Conservation (phyloP, 768 basidiomycete species). For the Pluteus cervinus region DNA sequence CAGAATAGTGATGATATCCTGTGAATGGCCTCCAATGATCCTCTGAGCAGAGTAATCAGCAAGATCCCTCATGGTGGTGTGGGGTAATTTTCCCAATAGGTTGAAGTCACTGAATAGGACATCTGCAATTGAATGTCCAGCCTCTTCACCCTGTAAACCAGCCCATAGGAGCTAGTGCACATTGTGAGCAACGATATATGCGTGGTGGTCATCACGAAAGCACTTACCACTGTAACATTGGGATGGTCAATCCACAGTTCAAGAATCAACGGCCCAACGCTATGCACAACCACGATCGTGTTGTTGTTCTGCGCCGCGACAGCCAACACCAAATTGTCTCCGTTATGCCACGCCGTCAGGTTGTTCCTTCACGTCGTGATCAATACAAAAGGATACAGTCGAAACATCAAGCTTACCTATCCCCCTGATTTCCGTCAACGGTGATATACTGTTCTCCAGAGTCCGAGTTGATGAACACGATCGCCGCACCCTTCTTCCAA, state of each 20-base stretch:
- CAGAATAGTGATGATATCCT: slow-evolving; percentile 42
- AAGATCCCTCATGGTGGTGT: slow-evolving; percentile 61
- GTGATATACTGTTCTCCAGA: slow-evolving; percentile 83
- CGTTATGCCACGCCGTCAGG: slow-evolving; percentile 68
- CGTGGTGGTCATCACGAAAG: slow-evolving; percentile 14
- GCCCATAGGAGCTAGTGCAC: slow-evolving; percentile 55
- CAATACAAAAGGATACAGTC: slow-evolving; percentile 2
- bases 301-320: slow-evolving; percentile 65
- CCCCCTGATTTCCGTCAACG: slow-evolving; percentile 75
- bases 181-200: slow-evolving; percentile 5
- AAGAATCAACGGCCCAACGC: slow-evolving; percentile 52
- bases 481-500: slow-evolving; percentile 56
- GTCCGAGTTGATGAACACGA: slow-evolving; percentile 80
- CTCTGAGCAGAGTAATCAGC: slow-evolving; percentile 56
- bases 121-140: slow-evolving; percentile 65
- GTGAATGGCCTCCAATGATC: slow-evolving; percentile 26
- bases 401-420: slow-evolving; percentile 35
- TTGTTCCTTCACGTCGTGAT: slow-evolving; percentile 37
- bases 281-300: slow-evolving; percentile 66
- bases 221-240: slow-evolving; percentile 63
- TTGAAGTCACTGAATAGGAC: slow-evolving; percentile 67
- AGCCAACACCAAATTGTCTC: slow-evolving; percentile 63
- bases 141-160: slow-evolving; percentile 61
- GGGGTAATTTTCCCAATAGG: slow-evolving; percentile 64
- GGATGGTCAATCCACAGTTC: slow-evolving; percentile 70